Evolutionary conservation across 2,329 filamentous ascomycete genomes (phyloP).

Genomic region (Clonostachys sp.): DNA sequence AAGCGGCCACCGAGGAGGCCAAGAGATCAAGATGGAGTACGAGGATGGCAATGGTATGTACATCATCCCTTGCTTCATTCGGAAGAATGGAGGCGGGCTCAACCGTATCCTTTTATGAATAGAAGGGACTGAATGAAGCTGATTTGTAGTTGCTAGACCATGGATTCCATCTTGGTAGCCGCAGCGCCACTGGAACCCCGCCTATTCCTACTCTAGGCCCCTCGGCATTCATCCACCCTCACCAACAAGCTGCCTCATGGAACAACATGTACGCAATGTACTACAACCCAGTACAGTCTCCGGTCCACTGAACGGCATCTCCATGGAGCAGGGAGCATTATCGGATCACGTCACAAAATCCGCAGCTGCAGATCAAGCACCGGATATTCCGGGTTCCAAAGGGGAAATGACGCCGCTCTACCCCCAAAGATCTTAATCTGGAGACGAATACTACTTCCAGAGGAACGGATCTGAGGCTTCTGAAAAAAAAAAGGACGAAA

Average conservation of each 20-base stretch:
- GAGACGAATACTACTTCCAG: no score
- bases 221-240: neutral
- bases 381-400: no score
- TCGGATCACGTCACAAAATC: no score
- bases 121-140: neutral
- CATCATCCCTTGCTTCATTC: neutral
- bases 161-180: constrained; percentile 3
- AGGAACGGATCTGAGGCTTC: no score
- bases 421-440: no score
- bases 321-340: no score
- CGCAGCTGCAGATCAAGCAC: no score
- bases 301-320: neutral
- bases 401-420: no score
- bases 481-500: no score
- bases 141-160: constrained; percentile 3
- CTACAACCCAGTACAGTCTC: neutral
- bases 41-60: constrained; percentile 22
- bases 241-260: neutral
- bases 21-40: constrained; percentile 32
- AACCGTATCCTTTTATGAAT: neutral
- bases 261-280: neutral
- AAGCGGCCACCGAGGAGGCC: constrained; percentile 17
- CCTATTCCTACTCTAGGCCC: neutral
- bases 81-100: neutral
- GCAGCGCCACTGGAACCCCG: neutral